phyloP scores from a whole-genome alignment of 495 filamentous ascomycete species.

The Lineolata rhizophorae region DNA sequence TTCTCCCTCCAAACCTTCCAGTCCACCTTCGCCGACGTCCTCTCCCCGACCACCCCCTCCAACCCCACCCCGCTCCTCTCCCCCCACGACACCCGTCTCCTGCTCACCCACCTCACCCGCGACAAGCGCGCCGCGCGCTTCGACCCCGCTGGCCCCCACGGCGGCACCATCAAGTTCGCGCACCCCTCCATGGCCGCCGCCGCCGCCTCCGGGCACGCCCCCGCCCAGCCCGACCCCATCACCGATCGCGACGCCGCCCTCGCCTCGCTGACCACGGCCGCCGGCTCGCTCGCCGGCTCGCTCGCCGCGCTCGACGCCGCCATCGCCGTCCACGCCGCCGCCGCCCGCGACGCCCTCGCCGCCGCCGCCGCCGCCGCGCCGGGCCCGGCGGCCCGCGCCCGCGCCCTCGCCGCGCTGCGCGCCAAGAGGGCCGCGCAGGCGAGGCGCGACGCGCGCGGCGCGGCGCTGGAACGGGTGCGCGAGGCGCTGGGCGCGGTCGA shows the following conservation, averaged over 20 bases:
- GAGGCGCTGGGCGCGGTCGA: conserved; percentile 65
- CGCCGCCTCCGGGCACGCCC: too few relatives aligned
- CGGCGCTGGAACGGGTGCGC: conserved; percentile 36
- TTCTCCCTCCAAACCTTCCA: conserved; percentile 10
- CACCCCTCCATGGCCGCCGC: too few relatives aligned
- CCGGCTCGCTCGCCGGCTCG: conserved; percentile 29
- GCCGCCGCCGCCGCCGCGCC: conserved; percentile 46
- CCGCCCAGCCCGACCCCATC: conserved; percentile 25
- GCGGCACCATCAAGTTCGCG: conserved; percentile 55
- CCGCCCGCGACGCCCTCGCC: conserved; percentile 42
- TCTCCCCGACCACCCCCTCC: conserved; percentile 6
- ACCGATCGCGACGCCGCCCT: conserved; percentile 60
- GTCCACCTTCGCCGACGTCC: conserved; percentile 5
- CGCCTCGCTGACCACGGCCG: conserved; percentile 30
- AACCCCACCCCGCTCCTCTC: conserved; percentile 2
- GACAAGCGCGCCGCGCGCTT: conserved; percentile 13
- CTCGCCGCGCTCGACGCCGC: conserved; percentile 19
- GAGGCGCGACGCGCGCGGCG: conserved; percentile 42
- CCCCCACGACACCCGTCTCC: conserved; percentile 10
- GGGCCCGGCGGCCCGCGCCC: too few relatives aligned
- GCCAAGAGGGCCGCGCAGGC: conserved; percentile 62
- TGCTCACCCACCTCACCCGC: conserved; percentile 16
- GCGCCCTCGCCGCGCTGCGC: conserved; percentile 58
- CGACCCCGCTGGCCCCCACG: conserved; percentile 9
- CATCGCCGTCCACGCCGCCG: conserved; percentile 24